These are phyloP conservation scores for Lipomyces lipofer DNA, from an alignment of 805 yeast genomes.

Conservation along the genomic window DNA sequence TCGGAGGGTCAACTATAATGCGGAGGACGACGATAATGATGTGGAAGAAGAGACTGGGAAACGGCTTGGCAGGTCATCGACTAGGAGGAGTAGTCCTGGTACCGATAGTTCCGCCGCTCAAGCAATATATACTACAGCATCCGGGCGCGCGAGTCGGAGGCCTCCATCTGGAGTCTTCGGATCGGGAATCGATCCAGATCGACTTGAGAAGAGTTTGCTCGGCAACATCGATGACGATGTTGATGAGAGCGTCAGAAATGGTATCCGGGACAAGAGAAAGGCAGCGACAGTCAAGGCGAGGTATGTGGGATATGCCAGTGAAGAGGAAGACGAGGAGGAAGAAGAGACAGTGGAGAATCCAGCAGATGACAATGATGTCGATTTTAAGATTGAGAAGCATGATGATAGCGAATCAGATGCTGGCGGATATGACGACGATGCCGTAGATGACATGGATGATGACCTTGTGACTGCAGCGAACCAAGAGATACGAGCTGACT, in stretches of 20 bases:
- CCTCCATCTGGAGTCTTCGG: slow-evolving; percentile 12
- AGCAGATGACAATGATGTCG: slow-evolving; percentile 3
- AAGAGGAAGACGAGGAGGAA: slow-evolving; percentile 7
- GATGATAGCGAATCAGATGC: background rate
- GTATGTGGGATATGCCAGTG: background rate
- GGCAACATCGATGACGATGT: slow-evolving; percentile 8
- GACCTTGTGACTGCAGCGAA: too few relatives aligned
- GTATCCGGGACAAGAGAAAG: slow-evolving; percentile 2
- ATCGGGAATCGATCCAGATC: background rate
- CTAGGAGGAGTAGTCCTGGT: slow-evolving; percentile 15
- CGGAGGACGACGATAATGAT: slow-evolving; percentile 28
- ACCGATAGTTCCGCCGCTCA: slow-evolving; percentile 2
- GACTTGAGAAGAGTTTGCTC: background rate
- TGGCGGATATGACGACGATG: too few relatives aligned
- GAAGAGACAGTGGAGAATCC: slow-evolving; percentile 7
- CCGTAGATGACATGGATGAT: too few relatives aligned
- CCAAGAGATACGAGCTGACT: too few relatives aligned
- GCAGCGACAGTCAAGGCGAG: slow-evolving; percentile 5
- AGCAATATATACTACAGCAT: slow-evolving; percentile 22
- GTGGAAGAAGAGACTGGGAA: slow-evolving; percentile 8
- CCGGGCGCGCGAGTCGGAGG: slow-evolving; percentile 25
- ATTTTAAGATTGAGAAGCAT: background rate
- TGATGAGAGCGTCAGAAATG: slow-evolving; percentile 5
- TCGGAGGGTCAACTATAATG: slow-evolving; percentile 35
- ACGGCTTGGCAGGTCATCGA: background rate